Base-by-base conservation (phyloP, 176 grass and related monocot species). In the Saccharum officinarum region DNA sequence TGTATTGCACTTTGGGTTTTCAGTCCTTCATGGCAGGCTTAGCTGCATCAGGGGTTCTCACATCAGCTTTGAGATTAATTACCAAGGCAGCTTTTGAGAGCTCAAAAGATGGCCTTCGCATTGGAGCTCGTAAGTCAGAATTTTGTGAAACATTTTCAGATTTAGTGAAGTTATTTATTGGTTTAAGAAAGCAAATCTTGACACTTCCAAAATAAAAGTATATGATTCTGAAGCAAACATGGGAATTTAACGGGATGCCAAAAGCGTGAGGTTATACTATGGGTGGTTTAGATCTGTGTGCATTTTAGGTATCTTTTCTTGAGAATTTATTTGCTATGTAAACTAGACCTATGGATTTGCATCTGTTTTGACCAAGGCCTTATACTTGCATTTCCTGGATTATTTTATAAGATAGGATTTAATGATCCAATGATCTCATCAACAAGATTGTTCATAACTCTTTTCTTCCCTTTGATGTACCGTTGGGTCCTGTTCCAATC, bases 21-120 rank as follows among this genome's bases (percentile, higher is more conserved):
- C 72, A 88, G 85, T 95, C 89, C 45, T 93, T 92, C 78, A 78
- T 98, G 59, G 87, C 88, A 39, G 87, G 91, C 28, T 67, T 95
- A 66, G 93, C 87, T 79, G 91, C 87, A 87, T 98, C 83, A 61
- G 92, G 88, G 42, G 79, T 17, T 71, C 36, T 97, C 45, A 95
- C 88, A 39, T 97, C 90, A 69, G 87, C 86, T 74, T 82, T 94
- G 77, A 97, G 88, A 85, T 81, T 93, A 73, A 77, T 94, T 71
- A 92, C 88, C 70, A 88, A 92, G 71, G 90, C 95, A 86, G 82
- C 94, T 34, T 93, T 93, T 92, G 94, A 93, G 84, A 89, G 89
- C 83, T 82, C 46, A 71, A 78, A 85, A 82, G 64, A 92, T 83
- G 93, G 93, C 60, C 83, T 95, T 82, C 90, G 93, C 64, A 95